Evolutionary conservation across 108 stramenopile genomes (phyloP), one percentile per base, ranked within the genome.

Genomic region (Cyclostephanos tholiformis): DNA sequence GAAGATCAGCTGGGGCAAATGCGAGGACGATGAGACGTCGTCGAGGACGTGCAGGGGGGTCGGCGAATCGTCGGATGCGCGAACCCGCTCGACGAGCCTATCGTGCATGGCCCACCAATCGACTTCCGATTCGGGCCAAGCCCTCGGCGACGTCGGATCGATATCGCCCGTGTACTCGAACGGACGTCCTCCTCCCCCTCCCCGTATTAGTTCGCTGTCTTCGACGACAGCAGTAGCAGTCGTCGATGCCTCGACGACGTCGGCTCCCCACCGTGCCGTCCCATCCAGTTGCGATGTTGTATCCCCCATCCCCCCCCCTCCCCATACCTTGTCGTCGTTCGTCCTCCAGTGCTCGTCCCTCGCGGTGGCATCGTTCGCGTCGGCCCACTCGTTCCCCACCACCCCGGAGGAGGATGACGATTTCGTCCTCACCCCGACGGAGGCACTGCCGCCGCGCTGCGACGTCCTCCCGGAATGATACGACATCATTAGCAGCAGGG

Each of bases 1-100:
- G 71, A 78, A 78, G 16, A 78, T 25, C 5, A 78, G 41, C 50
- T 78, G 77, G 14, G 77, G 77, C 22, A 78, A 48, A 59, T 77
- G 55, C 36, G 32, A 63, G 23, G 50, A 51, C 20, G 50, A 51
- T 51, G 50, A 9, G 20, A 27, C 22, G 41, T 66, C 30, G 43
- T 46, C n/a, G n/a, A n/a, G n/a, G n/a, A n/a, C n/a, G n/a, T n/a
- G n/a, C n/a, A n/a, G n/a, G n/a, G n/a, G n/a, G n/a, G n/a, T n/a
- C 20, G 70, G n/a, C 26, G 32, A 43, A 14, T 30, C 63, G 52
- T 78, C 77, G 19, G 77, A 78, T 41, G 65, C 44, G 10, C 41
- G 23, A 13, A 78, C 77, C n/a, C 59, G 35, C 25, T 72, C 19
- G 14, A 61, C 71, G 5, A 78, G 48, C n/a, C n/a, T n/a, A 4